Evolutionary conservation across 352 stramenopile genomes (phyloP).

Genomic region (Plasmopara halstedii): DNA sequence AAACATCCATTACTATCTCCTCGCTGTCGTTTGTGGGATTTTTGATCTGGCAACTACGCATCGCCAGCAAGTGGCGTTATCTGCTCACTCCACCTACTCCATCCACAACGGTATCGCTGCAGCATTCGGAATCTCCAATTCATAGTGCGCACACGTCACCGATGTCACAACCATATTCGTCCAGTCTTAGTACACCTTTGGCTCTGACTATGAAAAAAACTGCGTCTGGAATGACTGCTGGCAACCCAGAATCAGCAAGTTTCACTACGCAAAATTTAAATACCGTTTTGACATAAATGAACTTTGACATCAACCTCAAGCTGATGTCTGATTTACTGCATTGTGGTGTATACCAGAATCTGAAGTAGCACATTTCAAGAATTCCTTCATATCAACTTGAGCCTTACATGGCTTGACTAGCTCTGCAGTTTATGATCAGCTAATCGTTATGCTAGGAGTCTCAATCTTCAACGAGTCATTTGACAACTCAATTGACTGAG

Average conservation of each 20-base stretch:
- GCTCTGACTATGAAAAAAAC: slow-evolving; percentile 22
- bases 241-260: slow-evolving; percentile 1
- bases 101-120: slow-evolving; percentile 13
- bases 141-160: slow-evolving; percentile 1
- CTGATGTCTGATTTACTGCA: too few species aligned
- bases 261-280: slow-evolving; percentile 11
- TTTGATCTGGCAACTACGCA: slow-evolving; percentile 56
- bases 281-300: too few species aligned
- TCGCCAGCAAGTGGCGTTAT: slow-evolving; percentile 72
- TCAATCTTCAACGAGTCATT: slow-evolving; percentile 25
- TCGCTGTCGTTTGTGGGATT: slow-evolving; percentile 39
- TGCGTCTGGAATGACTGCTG: background rate
- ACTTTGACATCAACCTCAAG: too few species aligned
- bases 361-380: slow-evolving; percentile 3
- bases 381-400: background rate
- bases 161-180: slow-evolving; percentile 17
- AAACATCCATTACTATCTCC: slow-evolving; percentile 35
- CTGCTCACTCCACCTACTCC: slow-evolving; percentile 49
- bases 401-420: too few species aligned
- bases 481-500: slow-evolving; percentile 30
- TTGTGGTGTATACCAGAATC: too few species aligned
- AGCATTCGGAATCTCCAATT: slow-evolving; percentile 2
- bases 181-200: slow-evolving; percentile 10
- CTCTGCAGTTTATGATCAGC: too few species aligned
- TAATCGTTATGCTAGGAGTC: background rate